Evolutionary conservation across 306 rosid genomes (phyloP).

Genomic region (Dryas octopetala): DNA sequence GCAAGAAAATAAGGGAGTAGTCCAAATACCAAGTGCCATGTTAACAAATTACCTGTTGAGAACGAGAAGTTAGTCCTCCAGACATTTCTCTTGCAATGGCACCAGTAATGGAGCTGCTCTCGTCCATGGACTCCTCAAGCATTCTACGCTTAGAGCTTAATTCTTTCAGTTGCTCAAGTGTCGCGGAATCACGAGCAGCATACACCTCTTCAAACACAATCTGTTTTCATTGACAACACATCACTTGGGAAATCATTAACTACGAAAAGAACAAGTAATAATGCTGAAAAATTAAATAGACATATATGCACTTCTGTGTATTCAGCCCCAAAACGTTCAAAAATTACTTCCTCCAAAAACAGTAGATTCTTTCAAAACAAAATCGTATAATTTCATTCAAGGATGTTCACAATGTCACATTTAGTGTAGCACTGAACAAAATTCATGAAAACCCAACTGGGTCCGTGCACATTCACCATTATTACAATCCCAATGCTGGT

Average conservation of each 20-base stretch:
- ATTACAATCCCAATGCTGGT: not conserved
- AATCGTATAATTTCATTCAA: not conserved
- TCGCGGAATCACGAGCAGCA: slow-evolving; percentile 54
- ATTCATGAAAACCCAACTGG: slow-evolving; percentile 7
- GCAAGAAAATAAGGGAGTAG: too few species aligned
- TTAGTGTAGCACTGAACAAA: not conserved
- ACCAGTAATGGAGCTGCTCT: slow-evolving; percentile 58
- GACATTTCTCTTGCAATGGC: slow-evolving; percentile 82
- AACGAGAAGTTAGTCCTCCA: slow-evolving; percentile 65
- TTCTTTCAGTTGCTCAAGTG: slow-evolving; percentile 82
- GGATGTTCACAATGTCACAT: not conserved
- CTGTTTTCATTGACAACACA: slow-evolving; percentile 43
- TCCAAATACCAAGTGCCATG: not conserved
- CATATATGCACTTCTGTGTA: not conserved
- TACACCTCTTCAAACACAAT: slow-evolving; percentile 66
- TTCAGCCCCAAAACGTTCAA: not conserved
- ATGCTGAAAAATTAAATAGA: not conserved
- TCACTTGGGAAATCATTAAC: not conserved
- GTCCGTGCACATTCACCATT: not conserved
- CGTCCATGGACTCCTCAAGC: slow-evolving; percentile 60
- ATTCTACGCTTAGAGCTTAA: slow-evolving; percentile 71
- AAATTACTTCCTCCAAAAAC: not conserved
- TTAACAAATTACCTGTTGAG: slow-evolving; percentile 57
- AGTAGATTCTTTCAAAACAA: not conserved
- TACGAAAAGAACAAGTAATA: not conserved